phyloP scores from a whole-genome alignment of 257 asterid genomes.

The Solanum etuberosum region DNA sequence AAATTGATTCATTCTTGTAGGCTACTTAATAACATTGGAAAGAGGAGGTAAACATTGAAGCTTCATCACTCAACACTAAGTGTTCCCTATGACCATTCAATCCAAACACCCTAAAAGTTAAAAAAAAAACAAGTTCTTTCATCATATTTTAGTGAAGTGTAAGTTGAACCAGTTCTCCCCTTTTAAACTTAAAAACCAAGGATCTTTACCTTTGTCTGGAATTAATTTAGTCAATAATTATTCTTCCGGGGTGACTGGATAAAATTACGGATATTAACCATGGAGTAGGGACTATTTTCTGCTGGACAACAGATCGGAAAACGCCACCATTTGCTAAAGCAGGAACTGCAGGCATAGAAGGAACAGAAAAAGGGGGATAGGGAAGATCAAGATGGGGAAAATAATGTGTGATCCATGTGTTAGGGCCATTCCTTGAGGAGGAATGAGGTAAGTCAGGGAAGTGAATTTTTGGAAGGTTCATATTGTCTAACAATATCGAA shows the following conservation, averaged over 20 bases:
- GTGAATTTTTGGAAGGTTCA: background rate
- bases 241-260: background rate
- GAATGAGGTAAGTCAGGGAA: background rate
- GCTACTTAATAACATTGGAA: background rate
- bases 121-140: background rate
- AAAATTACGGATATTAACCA: background rate
- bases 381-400: background rate
- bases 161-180: background rate
- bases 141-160: background rate
- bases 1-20: background rate
- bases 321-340: background rate
- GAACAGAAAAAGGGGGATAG: background rate
- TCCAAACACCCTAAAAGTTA: background rate
- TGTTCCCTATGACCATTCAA: background rate
- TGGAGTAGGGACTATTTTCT: background rate
- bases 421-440: background rate
- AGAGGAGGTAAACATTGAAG: background rate
- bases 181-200: background rate
- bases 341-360: background rate
- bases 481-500: background rate
- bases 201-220: background rate
- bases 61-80: background rate
- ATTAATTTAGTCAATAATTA: background rate
- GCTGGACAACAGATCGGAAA: background rate
- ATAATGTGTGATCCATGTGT: background rate